phyloP scores from a whole-genome alignment of 208 protist species.

The Leishmania major region DNA sequence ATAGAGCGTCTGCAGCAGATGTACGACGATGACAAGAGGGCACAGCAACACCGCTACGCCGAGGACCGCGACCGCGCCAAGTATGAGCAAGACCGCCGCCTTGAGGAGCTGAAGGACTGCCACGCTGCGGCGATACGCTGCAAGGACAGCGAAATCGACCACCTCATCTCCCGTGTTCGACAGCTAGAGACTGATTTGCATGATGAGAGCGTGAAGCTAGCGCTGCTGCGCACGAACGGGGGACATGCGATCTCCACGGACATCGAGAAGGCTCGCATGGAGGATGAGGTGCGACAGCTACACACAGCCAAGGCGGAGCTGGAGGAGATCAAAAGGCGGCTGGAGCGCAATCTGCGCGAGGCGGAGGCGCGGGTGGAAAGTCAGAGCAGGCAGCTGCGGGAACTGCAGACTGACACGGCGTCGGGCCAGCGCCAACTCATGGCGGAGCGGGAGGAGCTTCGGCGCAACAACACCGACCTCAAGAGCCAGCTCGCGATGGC shows the following conservation, averaged over 20 bases:
- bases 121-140: slow-evolving; percentile 46
- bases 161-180: slow-evolving; percentile 40
- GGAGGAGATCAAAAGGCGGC: slow-evolving; percentile 43
- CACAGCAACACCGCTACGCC: slow-evolving; percentile 46
- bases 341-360: slow-evolving; percentile 56
- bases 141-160: slow-evolving; percentile 46
- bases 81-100: slow-evolving; percentile 47
- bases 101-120: slow-evolving; percentile 53
- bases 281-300: slow-evolving; percentile 62
- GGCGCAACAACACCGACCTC: slow-evolving; percentile 42
- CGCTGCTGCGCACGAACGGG: slow-evolving; percentile 18
- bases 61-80: slow-evolving; percentile 63
- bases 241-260: slow-evolving; percentile 9
- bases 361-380: slow-evolving; percentile 45
- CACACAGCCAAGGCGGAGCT: slow-evolving; percentile 42
- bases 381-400: slow-evolving; percentile 47
- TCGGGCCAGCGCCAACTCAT: slow-evolving; percentile 30
- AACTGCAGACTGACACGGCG: slow-evolving; percentile 47
- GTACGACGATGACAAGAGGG: slow-evolving; percentile 79
- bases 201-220: slow-evolving; percentile 46
- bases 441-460: slow-evolving; percentile 51
- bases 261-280: slow-evolving; percentile 39
- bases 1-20: slow-evolving; percentile 62
- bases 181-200: slow-evolving; percentile 58
- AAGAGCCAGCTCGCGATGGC: slow-evolving; percentile 34